Evolutionary conservation across 176 grass and related monocot genomes (phyloP), one percentile per base, ranked within the genome.

Genomic region (Puccinellia tenuiflora): DNA sequence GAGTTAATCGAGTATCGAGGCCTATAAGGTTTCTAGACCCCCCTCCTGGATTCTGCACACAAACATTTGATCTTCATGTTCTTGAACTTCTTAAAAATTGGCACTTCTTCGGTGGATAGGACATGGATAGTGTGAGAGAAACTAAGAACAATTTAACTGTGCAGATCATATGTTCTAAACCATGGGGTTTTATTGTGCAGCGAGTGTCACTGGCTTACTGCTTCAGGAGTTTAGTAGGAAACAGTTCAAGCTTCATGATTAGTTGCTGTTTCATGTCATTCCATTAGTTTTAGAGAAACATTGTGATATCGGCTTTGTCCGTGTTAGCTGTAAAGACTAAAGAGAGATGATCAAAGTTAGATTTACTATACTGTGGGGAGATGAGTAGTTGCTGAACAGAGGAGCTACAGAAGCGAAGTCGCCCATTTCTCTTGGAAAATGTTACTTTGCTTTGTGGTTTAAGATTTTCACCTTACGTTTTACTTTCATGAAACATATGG

Each of bases 231-330:
- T 57, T 22, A 38, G 35, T 59, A 88, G 68, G 37, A 80, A 74
- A 63, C 34, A 56, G 40, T 48, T 48, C 68, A 59, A 17, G n/a
- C 10, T 69, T 82, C 47, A 79, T 79, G 35, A 29, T 82, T 48
- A 62, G 68, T 54, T 75, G 38, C 22, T 79, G 15, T 66, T 80
- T 66, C 29, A 40, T 47, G 26, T 18, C 21, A 46, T 46, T 68
- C 57, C 38, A 59, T 50, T 75, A 38, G 68, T 68, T 80, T 71
- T 66, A 46, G 60, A 88, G 81, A 79, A 56, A 22, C 30, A 68
- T 48, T 68, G 30, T 39, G 52, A 29, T 74, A 47, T 30, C 29
- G 25, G 38, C 24, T 83, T 1, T 46, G 77, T 87, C 56, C 51
- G 22, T 50, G 29, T 38, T 38, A 77, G 21, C 57, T 54, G 67